Conservation (phyloP, 2,329 filamentous ascomycete genomes). For the Hymenoscyphus fraxineus region DNA sequence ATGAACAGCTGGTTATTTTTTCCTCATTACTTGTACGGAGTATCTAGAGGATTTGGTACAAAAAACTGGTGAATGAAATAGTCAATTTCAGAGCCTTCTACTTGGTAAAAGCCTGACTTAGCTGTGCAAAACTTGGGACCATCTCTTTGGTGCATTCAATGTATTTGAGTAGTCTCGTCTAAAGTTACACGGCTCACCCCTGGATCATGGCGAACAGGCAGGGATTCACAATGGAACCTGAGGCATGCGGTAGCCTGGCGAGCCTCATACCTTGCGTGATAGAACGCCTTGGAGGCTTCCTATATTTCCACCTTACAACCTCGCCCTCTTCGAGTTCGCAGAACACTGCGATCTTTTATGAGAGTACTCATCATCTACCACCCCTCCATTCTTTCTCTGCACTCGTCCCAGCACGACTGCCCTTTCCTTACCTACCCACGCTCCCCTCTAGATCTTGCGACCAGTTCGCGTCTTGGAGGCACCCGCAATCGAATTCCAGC, state of each 20-base stretch:
- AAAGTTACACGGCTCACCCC: too few species aligned
- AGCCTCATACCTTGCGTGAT: not conserved
- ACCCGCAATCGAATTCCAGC: slow-evolving; percentile 10
- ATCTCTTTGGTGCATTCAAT: not conserved
- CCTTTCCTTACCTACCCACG: not conserved
- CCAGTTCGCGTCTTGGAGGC: slow-evolving; percentile 13
- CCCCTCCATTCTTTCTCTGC: slow-evolving; percentile 9
- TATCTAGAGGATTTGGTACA: not conserved
- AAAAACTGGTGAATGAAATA: not conserved
- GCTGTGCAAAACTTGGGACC: not conserved
- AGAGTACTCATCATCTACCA: not conserved
- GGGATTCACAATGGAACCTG: not conserved
- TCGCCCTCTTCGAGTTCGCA: slow-evolving; percentile 9
- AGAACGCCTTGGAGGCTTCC: slow-evolving; percentile 14
- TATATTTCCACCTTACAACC: slow-evolving; percentile 6
- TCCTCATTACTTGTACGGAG: not conserved
- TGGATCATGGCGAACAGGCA: not conserved
- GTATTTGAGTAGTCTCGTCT: not conserved
- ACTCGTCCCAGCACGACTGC: not conserved
- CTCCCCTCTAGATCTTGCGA: slow-evolving; percentile 3
- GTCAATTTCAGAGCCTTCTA: not conserved
- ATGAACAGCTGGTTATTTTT: not conserved
- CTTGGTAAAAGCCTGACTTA: not conserved
- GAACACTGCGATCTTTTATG: slow-evolving; percentile 8
- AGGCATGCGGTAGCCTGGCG: not conserved